phyloP scores from a whole-genome alignment of 202 grass and related monocot species.

The Bolboschoenoplectus hybrid region DNA sequence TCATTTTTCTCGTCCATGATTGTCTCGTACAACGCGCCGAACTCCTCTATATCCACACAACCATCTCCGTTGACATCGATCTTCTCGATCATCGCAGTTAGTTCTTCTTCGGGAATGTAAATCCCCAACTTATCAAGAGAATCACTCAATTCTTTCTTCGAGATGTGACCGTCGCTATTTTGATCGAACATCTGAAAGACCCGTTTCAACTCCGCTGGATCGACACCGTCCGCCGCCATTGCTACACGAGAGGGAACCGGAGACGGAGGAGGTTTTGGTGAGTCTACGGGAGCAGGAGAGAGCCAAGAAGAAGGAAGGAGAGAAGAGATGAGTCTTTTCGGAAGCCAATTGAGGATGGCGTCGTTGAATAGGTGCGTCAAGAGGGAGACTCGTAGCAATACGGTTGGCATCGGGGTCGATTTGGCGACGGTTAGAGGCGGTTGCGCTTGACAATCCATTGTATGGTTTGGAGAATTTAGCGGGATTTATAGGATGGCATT shows the following conservation, averaged over 20 bases:
- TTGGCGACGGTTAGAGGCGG: constrained; percentile 15
- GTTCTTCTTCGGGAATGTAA: constrained; percentile 65
- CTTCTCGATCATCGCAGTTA: constrained; percentile 62
- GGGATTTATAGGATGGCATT: background rate
- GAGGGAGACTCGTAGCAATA: constrained; percentile 30
- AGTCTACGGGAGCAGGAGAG: background rate
- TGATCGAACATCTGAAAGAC: constrained; percentile 93
- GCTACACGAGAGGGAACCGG: background rate
- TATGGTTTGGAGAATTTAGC: constrained; percentile 27
- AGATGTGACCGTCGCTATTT: constrained; percentile 72
- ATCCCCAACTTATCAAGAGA: constrained; percentile 82
- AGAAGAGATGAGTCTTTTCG: constrained; percentile 5
- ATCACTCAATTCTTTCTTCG: constrained; percentile 68
- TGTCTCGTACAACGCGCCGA: constrained; percentile 65
- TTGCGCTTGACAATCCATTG: constrained; percentile 27
- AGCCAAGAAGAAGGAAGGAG: constrained; percentile 36
- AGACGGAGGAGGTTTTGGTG: background rate
- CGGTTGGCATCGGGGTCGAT: constrained; percentile 29
- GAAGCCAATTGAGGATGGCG: constrained; percentile 27
- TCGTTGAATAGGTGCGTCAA: constrained; percentile 36
- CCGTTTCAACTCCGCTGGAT: constrained; percentile 60
- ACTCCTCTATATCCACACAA: constrained; percentile 78
- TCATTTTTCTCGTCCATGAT: constrained; percentile 58
- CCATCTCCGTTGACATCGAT: constrained; percentile 81
- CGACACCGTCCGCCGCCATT: constrained; percentile 36